Evolutionary conservation across 2,329 filamentous ascomycete species (phyloP), one percentile per base, ranked within the genome.

Genomic region (Chaetomiaceae sp.): DNA sequence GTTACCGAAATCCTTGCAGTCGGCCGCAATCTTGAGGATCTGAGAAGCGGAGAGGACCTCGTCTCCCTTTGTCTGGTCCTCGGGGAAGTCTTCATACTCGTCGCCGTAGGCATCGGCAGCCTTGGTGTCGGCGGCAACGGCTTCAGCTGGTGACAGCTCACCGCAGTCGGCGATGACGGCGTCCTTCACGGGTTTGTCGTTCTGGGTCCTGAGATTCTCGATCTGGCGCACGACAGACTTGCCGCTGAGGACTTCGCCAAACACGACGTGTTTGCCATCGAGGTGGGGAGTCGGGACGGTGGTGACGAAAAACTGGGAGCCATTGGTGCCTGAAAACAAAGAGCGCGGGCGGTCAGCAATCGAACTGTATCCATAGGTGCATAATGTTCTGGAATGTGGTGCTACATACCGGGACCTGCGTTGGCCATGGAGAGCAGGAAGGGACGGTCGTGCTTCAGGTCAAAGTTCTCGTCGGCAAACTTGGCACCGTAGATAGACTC

Each of bases 341-440:
- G n/a, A 19, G 10, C 6, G 31, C 1, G 19, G 3, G n/a, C 7
- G 20, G 44, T 52, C 27, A 55, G 43, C 20, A 25, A 38, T 4
- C 5, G 10, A 5, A n/a, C 6, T 39, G 9, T 3, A 10, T 12
- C 5, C n/a, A n/a, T n/a, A n/a, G 16, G 8, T 9, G 6, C 12
- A 9, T 12, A n/a, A 19, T 12, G 7, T 4, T n/a, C 2, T 12
- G 10, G 13, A 34, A 7, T 17, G n/a, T n/a, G 31, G 16, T 7
- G 13, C 20, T 43, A 71, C 81, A 61, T 78, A 86, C 86, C 89
- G 40, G 90, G 89, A 41, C 93, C 93, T 58, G 93, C 92, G 68
- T 99, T 99, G 64, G 93, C 93, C 93, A 99, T 99, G 67, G 88
- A 95, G 55, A 99, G 78, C 59, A 97, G 75, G 75, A 96, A 96